Evolutionary conservation across 1,284 basidiomycete species (phyloP), one percentile per base, ranked within the genome.

Genomic region (Apiotrichum sp.): DNA sequence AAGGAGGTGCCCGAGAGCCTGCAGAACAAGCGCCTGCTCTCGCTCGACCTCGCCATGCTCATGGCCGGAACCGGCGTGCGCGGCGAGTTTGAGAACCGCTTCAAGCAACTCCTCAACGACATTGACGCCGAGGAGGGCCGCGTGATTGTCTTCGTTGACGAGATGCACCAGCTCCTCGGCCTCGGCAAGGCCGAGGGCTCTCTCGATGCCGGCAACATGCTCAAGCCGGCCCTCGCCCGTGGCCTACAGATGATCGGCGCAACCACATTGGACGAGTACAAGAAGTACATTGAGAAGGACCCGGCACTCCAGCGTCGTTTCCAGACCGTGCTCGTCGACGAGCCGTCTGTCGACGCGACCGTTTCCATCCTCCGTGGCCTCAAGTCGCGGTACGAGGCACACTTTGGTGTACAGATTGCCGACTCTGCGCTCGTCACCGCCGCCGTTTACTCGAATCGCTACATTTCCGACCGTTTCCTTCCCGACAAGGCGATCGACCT

Each of bases 1-100:
- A 88, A 86, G 69, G 91, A 96, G 71, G 91, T 96, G 2, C 93
- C 93, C 10, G 92, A 92, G 79, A 87, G 88, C 57, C 47, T 95
- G 8, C 87, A 92, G 62, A 78, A 85, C 65, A 93, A 90, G 72
- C 82, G 86, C 16, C 85, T 93, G 0, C 80, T 93, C 3, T 84
- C 88, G 0, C 81, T 93, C 49, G 90, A 93, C 72, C 79, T 93
- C 2, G 81, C 88, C 0, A 83, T 84, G 1, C 83, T 93, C 31
- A 82, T 95, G 76, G 88, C 88, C 11, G 91, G 91, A 3, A 89
- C 91, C 0, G 89, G 88, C 0, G 86, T 93, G 47, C 84, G 91
- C 35, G 93, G 92, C 2, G 86, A 89, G 59, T 95, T 95, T 58
- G 92, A 96, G 66, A 89, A 89, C 71, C 91, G 91, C 66, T 92